Base-by-base conservation (phyloP, 1,139 yeast species). In the Hansenula lynferdii region DNA sequence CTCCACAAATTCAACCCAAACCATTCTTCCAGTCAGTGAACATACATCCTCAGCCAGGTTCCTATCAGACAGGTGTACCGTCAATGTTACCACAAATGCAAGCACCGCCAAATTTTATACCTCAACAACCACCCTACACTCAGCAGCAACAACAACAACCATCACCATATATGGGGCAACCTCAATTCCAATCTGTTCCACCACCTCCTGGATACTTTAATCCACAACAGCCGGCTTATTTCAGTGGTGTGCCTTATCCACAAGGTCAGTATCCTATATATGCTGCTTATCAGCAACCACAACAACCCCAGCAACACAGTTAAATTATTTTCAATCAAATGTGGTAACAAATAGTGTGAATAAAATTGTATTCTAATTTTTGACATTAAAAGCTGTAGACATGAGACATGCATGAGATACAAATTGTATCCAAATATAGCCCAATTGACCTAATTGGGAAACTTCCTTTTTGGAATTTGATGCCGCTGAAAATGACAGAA, bases 81-180 rank as follows among this genome's bases (percentile, higher is more conserved):
- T 7, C 14, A 14, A 7, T 23, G 12, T 11, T 29, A 22, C 27
- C 28, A 27, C 21, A 17, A 12, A 14, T 12, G 12, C 25, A 11
- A 23, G 15, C 10, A 24, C 26, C 14, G 22, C 38, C 24, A 28
- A 36, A 31, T 12, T 12, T 5, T 3, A 28, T 17, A 8, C 26
- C 20, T 22, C 31, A 28, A 28, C 31, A 8, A 28, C 14, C 22
- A 12, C 23, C 31, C 12, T 20, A 18, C 8, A 6, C 20, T 6
- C 34, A 16, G 17, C 34, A 28, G 20, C 21, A 21, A 26, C 38
- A 28, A 28, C 38, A 27, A 28, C 31, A 28, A 28, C 31, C 11
- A 28, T 20, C 22, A 12, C 23, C 31, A 19, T 20, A 18, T 12
- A 6, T 28, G 8, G 28, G 11, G 17, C 34, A 28, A 25, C 21